These are phyloP conservation scores for Pleurotus platypus DNA, from an alignment of 768 basidiomycete genomes.

Conservation along the genomic window DNA sequence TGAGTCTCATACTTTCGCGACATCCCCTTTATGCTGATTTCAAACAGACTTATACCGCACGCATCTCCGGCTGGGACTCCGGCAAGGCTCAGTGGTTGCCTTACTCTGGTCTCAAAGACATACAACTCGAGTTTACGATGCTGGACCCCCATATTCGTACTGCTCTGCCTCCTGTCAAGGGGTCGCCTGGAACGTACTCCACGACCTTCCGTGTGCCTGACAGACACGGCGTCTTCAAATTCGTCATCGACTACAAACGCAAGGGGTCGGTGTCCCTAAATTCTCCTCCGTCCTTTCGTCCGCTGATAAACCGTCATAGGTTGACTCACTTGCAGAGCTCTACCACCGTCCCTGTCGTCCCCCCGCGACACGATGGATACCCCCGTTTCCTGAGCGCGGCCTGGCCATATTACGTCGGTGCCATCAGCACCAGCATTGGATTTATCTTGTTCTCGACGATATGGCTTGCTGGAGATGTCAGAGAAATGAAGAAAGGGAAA, in stretches of 20 bases:
- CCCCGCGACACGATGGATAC: constrained; percentile 92
- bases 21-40: not conserved
- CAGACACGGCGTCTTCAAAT: constrained; percentile 97
- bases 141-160: constrained; percentile 95
- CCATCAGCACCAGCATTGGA: constrained; percentile 81
- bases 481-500: constrained; percentile 52
- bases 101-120: constrained; percentile 65
- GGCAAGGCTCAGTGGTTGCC: constrained; percentile 62
- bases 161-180: constrained; percentile 55
- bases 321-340: constrained; percentile 72
- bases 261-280: constrained; percentile 57
- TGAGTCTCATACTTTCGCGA: constrained; percentile 27
- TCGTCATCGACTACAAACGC: constrained; percentile 87
- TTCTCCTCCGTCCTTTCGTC: too few species aligned
- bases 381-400: constrained; percentile 94
- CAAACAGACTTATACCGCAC: constrained; percentile 64
- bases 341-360: constrained; percentile 83
- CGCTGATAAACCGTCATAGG: constrained; percentile 31
- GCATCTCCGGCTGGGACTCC: constrained; percentile 68
- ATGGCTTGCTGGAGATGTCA: constrained; percentile 85
- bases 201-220: constrained; percentile 90
- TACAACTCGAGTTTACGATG: constrained; percentile 98
- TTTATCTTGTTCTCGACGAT: constrained; percentile 85
- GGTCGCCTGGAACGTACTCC: constrained; percentile 64
- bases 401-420: constrained; percentile 93